Base-by-base conservation (phyloP, 352 stramenopile species). In the Phytophthora multivora region DNA sequence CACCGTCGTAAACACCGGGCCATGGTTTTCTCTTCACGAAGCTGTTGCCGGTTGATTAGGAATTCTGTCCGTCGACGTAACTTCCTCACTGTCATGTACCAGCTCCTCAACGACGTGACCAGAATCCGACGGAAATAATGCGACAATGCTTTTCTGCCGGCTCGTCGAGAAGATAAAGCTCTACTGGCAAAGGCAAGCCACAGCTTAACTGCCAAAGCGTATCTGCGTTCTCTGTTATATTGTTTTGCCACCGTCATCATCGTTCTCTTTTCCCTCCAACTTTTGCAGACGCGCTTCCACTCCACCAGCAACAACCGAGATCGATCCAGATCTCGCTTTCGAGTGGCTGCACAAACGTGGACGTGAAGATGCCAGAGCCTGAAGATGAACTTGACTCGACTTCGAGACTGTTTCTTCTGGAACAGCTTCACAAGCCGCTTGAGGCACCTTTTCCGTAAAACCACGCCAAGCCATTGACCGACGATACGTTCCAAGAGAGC, bases 381-480 rank as follows among this genome's bases (percentile, higher is more conserved):
- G 11, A 84, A 71, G 8, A 63, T 25, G 2, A 15, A 39, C 8
- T 53, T 58, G 9, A 69, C 16, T 1, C 16, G 47, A 9, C 39
- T 23, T 28, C 73, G 59, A 10, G 40, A 12, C 0, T 57, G 51
- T n/a, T 82, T 84, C 59, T 71, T 80, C 12, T 68, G 68, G 31
- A 80, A 84, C 9, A 84, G 57, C 35, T 71, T 77, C 16, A 80
- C 58, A 15, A 84, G 59, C 42, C 72, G 70, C 4, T 61, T 63
- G 7, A 71, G 69, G 51, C 75, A 84, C 6, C 43, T 52, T 19
- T 63, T 77, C 41, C 70, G 63, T 28, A 79, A 52, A 16, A 45
- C 67, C 16, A 71, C 40, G 6, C 63, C 63, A 51, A 55, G 39
- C 70, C 73, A 82, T n/a, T 67, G 28, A 7, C 39, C 50, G 8